These are phyloP conservation scores for Nitzschia palea DNA, from an alignment of 108 stramenopile species.

Conservation along the genomic window DNA sequence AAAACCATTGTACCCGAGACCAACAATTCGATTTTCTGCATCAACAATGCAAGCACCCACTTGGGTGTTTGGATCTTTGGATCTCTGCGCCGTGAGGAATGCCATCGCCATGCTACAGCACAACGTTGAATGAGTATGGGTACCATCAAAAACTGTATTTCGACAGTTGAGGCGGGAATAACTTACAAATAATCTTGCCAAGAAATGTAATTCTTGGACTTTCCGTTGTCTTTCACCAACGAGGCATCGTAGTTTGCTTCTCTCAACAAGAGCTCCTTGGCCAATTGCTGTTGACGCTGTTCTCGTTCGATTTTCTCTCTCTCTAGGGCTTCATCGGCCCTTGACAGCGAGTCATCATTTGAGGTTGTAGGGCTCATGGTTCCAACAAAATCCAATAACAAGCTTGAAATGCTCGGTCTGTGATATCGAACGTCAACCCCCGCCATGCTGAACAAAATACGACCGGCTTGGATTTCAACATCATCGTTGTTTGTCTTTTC, in stretches of 20 bases:
- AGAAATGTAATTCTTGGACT: conserved; percentile 47
- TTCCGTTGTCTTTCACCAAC: conserved; percentile 25
- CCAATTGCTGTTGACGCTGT: conserved; percentile 2
- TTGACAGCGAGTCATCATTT: neutral
- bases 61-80: conserved; percentile 97
- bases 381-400: conserved; percentile 20
- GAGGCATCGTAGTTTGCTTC: conserved; percentile 70
- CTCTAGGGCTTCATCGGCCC: neutral
- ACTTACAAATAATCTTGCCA: conserved; percentile 85
- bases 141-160: neutral
- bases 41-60: conserved; percentile 91
- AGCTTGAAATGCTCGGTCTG: conserved; percentile 11
- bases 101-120: conserved; percentile 93
- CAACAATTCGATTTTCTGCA: conserved; percentile 77
- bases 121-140: neutral
- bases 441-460: conserved; percentile 84
- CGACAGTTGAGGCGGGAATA: too few species aligned
- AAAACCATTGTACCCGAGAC: conserved; percentile 98
- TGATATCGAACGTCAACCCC: conserved; percentile 59
- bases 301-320: neutral
- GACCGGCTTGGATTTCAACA: conserved; percentile 51
- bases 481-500: neutral
- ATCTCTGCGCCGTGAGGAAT: conserved; percentile 91
- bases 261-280: conserved; percentile 17
- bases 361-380: neutral